A percentile compares a stretch with the other conserved stretches of the same genome.
Evolutionary conservation across 805 yeast species (phyloP).

Genomic region (Nakazawaea wickerhamii): DNA sequence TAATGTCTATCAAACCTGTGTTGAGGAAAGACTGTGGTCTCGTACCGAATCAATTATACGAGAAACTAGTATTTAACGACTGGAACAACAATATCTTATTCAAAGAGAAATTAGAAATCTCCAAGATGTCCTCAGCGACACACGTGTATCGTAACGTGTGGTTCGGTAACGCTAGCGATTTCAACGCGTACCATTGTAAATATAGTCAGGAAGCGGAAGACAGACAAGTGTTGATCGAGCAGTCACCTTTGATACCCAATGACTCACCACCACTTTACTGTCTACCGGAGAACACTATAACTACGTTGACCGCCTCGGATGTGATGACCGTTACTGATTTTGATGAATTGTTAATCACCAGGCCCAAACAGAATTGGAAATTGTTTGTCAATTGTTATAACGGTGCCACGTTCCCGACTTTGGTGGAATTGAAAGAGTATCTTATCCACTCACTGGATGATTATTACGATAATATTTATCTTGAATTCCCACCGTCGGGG

Average conservation of each 20-base stretch:
- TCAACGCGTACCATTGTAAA: conserved; percentile 26
- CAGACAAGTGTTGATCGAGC: not conserved
- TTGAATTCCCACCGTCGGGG: conserved; percentile 84
- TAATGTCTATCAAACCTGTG: conserved; percentile 26
- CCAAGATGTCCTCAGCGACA: conserved; percentile 79
- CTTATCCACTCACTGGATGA: conserved; percentile 15
- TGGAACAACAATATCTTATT: conserved; percentile 68
- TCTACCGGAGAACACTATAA: conserved; percentile 46
- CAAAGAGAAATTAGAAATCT: conserved; percentile 78
- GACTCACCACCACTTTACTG: conserved; percentile 37
- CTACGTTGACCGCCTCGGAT: conserved; percentile 27
- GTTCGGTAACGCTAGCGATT: conserved; percentile 82
- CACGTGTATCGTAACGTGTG: conserved; percentile 51
- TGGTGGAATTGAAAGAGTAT: conserved; percentile 28
- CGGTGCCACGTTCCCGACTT: conserved; percentile 48
- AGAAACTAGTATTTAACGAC: conserved; percentile 39
- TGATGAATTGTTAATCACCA: conserved; percentile 34
- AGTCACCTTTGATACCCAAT: conserved; percentile 6
- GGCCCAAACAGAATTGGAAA: conserved; percentile 51
- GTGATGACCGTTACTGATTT: conserved; percentile 16
- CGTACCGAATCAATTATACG: conserved; percentile 26
- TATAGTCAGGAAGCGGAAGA: not conserved
- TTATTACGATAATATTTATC: conserved; percentile 20
- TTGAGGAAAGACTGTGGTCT: conserved; percentile 19
- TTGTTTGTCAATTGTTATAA: conserved; percentile 55